phyloP scores from a whole-genome alignment of 169 alveolate genomes.

The Plasmodium vivax region DNA sequence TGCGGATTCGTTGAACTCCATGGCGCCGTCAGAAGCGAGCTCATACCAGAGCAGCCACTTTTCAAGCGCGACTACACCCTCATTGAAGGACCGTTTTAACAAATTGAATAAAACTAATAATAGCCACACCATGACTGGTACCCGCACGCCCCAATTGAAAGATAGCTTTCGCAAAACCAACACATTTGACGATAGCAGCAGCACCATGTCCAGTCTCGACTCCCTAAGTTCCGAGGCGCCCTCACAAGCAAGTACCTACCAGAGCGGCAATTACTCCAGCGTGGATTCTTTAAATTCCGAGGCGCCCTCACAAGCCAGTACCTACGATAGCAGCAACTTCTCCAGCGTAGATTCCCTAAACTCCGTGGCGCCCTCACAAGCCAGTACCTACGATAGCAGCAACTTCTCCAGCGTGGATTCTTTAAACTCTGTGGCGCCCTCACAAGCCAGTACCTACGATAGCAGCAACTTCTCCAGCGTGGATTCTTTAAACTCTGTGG shows the following conservation, averaged over 20 bases:
- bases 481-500: background rate
- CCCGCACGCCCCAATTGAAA: too few species aligned
- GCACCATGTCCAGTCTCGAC: background rate
- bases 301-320: too few species aligned
- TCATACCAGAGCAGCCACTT: background rate
- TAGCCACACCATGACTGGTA: too few species aligned
- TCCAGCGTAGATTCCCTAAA: background rate
- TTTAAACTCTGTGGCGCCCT: background rate
- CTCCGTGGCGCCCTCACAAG: background rate
- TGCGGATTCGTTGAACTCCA: background rate
- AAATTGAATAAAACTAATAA: too few species aligned
- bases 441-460: background rate
- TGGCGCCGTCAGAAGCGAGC: background rate
- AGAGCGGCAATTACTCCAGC: too few species aligned
- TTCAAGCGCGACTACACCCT: too few species aligned
- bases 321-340: too few species aligned
- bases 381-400: background rate
- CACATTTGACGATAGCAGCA: background rate
- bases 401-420: background rate
- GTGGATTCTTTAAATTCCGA: too few species aligned
- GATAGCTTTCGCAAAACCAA: too few species aligned
- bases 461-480: background rate
- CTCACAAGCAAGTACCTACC: too few species aligned
- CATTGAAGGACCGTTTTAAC: too few species aligned
- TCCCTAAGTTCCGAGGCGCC: too few species aligned